Percentiles rank a stretch among this genome's conserved stretches.
Evolutionary conservation across 192 early-diverging fungal species (phyloP).

Genomic region (Rhizophagus clarus): DNA sequence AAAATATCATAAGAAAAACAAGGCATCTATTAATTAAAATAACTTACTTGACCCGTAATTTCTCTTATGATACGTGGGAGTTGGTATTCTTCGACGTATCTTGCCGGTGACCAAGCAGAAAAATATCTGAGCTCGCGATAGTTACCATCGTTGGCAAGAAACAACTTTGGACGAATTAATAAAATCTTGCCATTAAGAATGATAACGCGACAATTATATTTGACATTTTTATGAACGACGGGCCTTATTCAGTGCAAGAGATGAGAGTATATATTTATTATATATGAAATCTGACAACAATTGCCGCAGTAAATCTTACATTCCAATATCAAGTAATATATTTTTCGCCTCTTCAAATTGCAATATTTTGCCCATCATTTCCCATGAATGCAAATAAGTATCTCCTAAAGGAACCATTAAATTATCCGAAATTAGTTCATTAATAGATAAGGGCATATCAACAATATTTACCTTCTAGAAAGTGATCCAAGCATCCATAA

Average conservation of each 20-base stretch:
- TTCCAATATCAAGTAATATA: constrained; percentile 93
- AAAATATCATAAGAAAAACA: background rate
- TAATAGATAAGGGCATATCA: no score
- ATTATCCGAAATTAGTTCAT: no score
- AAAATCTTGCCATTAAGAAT: constrained; percentile 80
- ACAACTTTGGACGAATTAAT: constrained; percentile 96
- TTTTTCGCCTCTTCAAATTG: constrained; percentile 61
- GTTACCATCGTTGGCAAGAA: constrained; percentile 96
- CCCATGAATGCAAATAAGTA: constrained; percentile 94
- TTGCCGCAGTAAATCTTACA: constrained; percentile 58
- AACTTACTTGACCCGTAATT: constrained; percentile 71
- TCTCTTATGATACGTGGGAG: constrained; percentile 81
- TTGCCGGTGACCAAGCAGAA: constrained; percentile 73
- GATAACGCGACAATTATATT: constrained; percentile 97
- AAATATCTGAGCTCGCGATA: constrained; percentile 98
- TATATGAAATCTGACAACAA: background rate
- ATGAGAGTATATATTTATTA: background rate
- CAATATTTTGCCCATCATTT: constrained; percentile 80
- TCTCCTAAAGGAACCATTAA: constrained; percentile 58
- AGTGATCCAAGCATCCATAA: constrained; percentile 99
- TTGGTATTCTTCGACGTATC: constrained; percentile 72
- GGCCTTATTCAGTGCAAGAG: constrained; percentile 58
- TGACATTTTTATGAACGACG: constrained; percentile 84
- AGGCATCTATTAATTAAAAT: background rate
- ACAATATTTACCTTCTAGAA: constrained; percentile 73